Percentiles rank a stretch among this genome's conserved stretches.
Evolutionary conservation across 2,329 filamentous ascomycete species (phyloP).

Genomic region (Penicillium thymicola): DNA sequence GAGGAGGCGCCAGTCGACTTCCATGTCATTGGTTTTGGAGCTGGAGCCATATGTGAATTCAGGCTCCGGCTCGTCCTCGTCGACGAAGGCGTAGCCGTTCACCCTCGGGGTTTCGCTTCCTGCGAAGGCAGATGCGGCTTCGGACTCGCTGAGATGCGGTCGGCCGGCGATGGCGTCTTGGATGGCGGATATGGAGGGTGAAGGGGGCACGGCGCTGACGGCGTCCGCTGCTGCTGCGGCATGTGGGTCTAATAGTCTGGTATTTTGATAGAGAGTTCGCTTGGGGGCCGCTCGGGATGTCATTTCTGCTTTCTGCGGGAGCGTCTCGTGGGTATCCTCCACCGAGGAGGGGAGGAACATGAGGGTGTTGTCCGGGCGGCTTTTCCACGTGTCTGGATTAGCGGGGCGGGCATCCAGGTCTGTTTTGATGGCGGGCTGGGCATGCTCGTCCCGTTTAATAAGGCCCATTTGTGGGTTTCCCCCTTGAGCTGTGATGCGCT

Average conservation of each 20-base stretch:
- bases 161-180: slow-evolving; percentile 78
- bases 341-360: slow-evolving; percentile 68
- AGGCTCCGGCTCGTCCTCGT: slow-evolving; percentile 59
- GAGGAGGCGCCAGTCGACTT: slow-evolving; percentile 36
- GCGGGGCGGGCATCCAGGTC: slow-evolving; percentile 69
- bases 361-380: slow-evolving; percentile 71
- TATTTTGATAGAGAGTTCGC: slow-evolving; percentile 77
- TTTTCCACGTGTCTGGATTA: slow-evolving; percentile 71
- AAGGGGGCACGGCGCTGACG: slow-evolving; percentile 55
- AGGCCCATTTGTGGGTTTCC: slow-evolving; percentile 57
- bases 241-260: slow-evolving; percentile 62
- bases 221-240: slow-evolving; percentile 32
- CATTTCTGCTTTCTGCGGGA: slow-evolving; percentile 65
- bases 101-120: slow-evolving; percentile 82
- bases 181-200: slow-evolving; percentile 80
- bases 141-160: slow-evolving; percentile 60
- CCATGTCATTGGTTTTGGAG: slow-evolving; percentile 1
- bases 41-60: slow-evolving; percentile 18
- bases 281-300: slow-evolving; percentile 73
- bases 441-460: slow-evolving; percentile 21
- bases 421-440: slow-evolving; percentile 58
- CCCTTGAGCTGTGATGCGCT: slow-evolving; percentile 65
- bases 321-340: slow-evolving; percentile 56
- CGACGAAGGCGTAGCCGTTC: slow-evolving; percentile 92
- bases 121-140: slow-evolving; percentile 47